A percentile compares a stretch with the other conserved stretches of the same genome.
These are phyloP conservation scores for Aspergillus arachidicola DNA, from an alignment of 2,329 filamentous ascomycete genomes.

Conservation along the genomic window DNA sequence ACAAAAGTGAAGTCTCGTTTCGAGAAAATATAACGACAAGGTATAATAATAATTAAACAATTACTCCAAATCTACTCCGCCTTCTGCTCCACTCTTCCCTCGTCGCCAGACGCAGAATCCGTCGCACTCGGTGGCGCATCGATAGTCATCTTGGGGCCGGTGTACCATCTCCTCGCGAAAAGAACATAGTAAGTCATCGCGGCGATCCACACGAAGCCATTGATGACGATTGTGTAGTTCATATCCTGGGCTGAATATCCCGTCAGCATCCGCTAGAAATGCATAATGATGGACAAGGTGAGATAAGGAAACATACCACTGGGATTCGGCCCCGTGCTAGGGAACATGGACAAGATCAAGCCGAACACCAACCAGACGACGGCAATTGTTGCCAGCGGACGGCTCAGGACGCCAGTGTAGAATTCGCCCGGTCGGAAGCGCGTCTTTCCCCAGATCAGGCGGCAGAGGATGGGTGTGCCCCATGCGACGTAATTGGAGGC, in stretches of 20 bases:
- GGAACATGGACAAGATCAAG: constrained; percentile 62
- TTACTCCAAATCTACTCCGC: neutral
- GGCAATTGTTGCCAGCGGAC: constrained; percentile 56
- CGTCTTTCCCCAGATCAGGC: constrained; percentile 59
- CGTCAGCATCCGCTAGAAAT: neutral
- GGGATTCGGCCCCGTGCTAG: constrained; percentile 57
- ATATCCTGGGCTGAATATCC: constrained; percentile 47
- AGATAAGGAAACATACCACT: constrained; percentile 35
- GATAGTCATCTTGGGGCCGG: constrained; percentile 61
- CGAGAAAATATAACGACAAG: neutral
- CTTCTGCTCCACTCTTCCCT: neutral
- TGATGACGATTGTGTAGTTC: constrained; percentile 68
- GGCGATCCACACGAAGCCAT: constrained; percentile 61
- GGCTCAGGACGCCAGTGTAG: constrained; percentile 58
- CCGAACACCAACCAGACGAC: constrained; percentile 59
- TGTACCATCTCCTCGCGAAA: constrained; percentile 63
- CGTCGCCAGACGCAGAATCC: neutral
- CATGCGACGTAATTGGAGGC: constrained; percentile 65
- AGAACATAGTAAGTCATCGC: constrained; percentile 59
- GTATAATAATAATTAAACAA: neutral
- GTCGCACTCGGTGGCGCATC: constrained; percentile 24
- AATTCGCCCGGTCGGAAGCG: constrained; percentile 63
- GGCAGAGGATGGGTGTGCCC: constrained; percentile 61
- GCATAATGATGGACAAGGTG: neutral
- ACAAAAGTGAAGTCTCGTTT: neutral